Evolutionary conservation across 768 basidiomycete species (phyloP).

Genomic region (Lactifluus subvellereus): DNA sequence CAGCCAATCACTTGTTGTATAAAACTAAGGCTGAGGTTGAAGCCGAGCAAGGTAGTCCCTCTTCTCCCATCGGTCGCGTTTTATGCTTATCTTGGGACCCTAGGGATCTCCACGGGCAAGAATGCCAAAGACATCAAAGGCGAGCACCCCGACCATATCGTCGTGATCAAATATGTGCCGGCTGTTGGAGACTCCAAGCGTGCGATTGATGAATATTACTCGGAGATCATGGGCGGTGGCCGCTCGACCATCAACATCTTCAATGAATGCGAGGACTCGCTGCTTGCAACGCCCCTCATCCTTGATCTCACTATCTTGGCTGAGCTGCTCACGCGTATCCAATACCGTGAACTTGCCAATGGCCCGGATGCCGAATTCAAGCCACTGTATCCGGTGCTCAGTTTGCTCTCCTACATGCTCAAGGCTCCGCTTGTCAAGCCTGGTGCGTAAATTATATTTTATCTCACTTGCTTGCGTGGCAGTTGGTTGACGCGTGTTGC

Average conservation of each 20-base stretch:
- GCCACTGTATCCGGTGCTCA: slow-evolving; percentile 86
- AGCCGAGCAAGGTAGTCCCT: slow-evolving; percentile 12
- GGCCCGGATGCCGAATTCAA: slow-evolving; percentile 56
- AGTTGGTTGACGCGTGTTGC: slow-evolving; percentile 5
- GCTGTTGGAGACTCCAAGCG: slow-evolving; percentile 97
- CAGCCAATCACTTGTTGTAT: slow-evolving; percentile 82
- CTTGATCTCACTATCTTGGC: slow-evolving; percentile 90
- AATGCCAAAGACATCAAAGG: slow-evolving; percentile 60
- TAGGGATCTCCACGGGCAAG: slow-evolving; percentile 41
- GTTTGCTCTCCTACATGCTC: slow-evolving; percentile 93
- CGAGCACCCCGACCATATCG: slow-evolving; percentile 95
- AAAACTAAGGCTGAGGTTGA: slow-evolving; percentile 57
- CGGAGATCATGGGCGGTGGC: slow-evolving; percentile 96
- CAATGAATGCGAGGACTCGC: slow-evolving; percentile 98
- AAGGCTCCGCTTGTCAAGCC: slow-evolving; percentile 98
- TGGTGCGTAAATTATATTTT: slow-evolving; percentile 36
- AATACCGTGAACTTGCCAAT: slow-evolving; percentile 62
- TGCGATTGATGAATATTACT: slow-evolving; percentile 99
- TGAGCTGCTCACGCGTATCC: slow-evolving; percentile 88
- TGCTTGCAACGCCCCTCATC: slow-evolving; percentile 93
- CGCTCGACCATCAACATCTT: slow-evolving; percentile 93
- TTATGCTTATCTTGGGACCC: neutral
- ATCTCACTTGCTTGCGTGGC: neutral
- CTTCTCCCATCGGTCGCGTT: neutral
- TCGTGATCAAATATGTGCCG: slow-evolving; percentile 96